Base-by-base conservation (phyloP, 2,329 filamentous ascomycete species). In the Nannizziopsis barbatae region DNA sequence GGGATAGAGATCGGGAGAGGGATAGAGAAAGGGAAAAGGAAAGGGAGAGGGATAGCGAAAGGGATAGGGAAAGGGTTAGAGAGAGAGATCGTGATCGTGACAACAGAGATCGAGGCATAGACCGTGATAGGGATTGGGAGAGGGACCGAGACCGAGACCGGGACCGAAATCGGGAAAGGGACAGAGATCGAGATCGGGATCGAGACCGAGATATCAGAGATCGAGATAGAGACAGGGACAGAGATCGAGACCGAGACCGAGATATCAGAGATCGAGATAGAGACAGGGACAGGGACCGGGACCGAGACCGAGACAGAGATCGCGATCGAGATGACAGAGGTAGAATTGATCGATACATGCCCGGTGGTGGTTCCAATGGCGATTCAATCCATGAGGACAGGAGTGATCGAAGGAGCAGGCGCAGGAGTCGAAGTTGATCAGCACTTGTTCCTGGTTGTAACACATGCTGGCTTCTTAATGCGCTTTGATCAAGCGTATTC, bases 271-370 rank as follows among this genome's bases (percentile, higher is more conserved):
- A 52, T 10, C 57, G 62, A 15, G 61, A 60, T 10, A 41, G 48
- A 18, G 30, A 51, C 43, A 45, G 50, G 11, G 51, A 53, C 12
- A 47, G 57, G 47, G 43, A 48, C 20, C 30, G 47, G 17, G 65
- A 42, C 17, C 7, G 35, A 6, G 35, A 65, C 32, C 14, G 48
- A 15, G 35, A 65, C 32, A 12, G 48, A 15, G 45, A 50, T 11
- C 57, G 61, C 14, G 59, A 59, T 7, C 22, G 22, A 27, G 22
- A 27, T 12, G 57, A 61, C 15, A 17, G 50, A 18, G 45, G 42
- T 20, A 56, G 65, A 14, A 60, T 65, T 52, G 69, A 72, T 54
- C 64, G 70, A 18, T 72, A 72, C 52, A 63, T 71, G 17, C 70
- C 70, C 39, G 62, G 58, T 12, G 64, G 62, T 15, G 61, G 59